phyloP scores from a whole-genome alignment of 306 rosid species.

The Ceratonia siliqua region DNA sequence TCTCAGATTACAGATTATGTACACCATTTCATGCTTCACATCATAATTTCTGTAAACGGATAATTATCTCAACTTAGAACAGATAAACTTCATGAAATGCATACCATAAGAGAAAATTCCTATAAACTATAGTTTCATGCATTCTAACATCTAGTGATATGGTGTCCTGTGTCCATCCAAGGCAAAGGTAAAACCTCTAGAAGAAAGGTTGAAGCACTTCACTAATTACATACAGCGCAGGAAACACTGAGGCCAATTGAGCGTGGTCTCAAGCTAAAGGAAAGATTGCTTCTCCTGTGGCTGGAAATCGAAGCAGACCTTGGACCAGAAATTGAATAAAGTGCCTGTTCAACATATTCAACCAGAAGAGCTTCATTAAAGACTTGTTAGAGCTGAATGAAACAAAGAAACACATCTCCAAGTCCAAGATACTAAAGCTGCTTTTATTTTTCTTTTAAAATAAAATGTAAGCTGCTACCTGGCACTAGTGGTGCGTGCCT shows the following conservation, averaged over 20 bases:
- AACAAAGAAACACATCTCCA: background rate
- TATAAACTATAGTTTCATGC: background rate
- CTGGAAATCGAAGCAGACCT: slow-evolving; percentile 38
- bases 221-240: slow-evolving; percentile 59
- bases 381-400: background rate
- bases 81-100: background rate
- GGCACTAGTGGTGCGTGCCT: background rate
- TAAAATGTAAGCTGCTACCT: background rate
- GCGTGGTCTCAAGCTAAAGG: slow-evolving; percentile 36
- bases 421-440: background rate
- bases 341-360: slow-evolving; percentile 45
- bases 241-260: slow-evolving; percentile 47
- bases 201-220: slow-evolving; percentile 9
- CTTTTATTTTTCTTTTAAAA: background rate
- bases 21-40: slow-evolving; percentile 4
- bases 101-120: slow-evolving; percentile 12
- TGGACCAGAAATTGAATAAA: slow-evolving; percentile 25
- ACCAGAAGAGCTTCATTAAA: slow-evolving; percentile 17
- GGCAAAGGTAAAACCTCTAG: slow-evolving; percentile 1
- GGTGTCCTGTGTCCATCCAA: background rate
- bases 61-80: slow-evolving; percentile 2
- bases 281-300: slow-evolving; percentile 47
- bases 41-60: background rate
- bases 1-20: background rate
- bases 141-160: background rate